Percentiles rank a stretch among this genome's conserved stretches.
Conservation (phyloP, 1,284 basidiomycete genomes). For the Moniliella sp. region DNA sequence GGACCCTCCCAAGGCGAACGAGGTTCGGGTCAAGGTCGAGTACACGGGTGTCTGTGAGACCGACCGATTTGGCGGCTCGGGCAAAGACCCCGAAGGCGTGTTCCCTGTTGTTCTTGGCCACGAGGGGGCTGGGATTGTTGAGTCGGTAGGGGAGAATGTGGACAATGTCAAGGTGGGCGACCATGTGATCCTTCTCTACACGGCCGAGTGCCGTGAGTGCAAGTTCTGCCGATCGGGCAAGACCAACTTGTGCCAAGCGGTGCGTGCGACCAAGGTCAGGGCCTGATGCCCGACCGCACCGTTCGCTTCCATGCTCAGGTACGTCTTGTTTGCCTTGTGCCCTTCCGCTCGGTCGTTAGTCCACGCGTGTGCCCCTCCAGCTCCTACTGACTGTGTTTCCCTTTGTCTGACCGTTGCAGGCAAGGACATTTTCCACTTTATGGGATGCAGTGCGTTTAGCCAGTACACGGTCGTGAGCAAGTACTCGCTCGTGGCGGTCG, state of each 20-base stretch:
- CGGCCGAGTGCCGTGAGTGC: slow-evolving; percentile 29
- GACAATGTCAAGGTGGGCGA: slow-evolving; percentile 53
- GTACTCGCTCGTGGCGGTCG: slow-evolving; percentile 78
- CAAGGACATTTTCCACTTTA: slow-evolving; percentile 73
- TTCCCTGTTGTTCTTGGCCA: slow-evolving; percentile 70
- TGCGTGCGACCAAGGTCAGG: slow-evolving; percentile 86
- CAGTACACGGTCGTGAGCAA: slow-evolving; percentile 97
- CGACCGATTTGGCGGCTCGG: slow-evolving; percentile 73
- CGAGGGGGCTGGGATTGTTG: slow-evolving; percentile 42
- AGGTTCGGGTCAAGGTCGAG: slow-evolving; percentile 79
- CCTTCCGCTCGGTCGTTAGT: no score
- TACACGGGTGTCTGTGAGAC: slow-evolving; percentile 95
- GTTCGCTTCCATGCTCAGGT: slow-evolving; percentile 73
- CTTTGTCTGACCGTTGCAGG: no score
- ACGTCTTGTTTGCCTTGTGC: no score
- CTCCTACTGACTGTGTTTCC: no score
- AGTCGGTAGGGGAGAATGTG: slow-evolving; percentile 81
- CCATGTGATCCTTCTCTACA: slow-evolving; percentile 49
- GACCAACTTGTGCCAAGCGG: slow-evolving; percentile 52
- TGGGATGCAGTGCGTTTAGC: slow-evolving; percentile 94
- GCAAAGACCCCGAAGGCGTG: slow-evolving; percentile 81
- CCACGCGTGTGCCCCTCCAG: no score
- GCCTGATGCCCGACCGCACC: slow-evolving; percentile 83
- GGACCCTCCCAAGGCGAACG: slow-evolving; percentile 62
- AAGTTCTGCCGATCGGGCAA: slow-evolving; percentile 90